Evolutionary conservation across 306 rosid genomes (phyloP).

Genomic region (Macrotyloma uniflorum): DNA sequence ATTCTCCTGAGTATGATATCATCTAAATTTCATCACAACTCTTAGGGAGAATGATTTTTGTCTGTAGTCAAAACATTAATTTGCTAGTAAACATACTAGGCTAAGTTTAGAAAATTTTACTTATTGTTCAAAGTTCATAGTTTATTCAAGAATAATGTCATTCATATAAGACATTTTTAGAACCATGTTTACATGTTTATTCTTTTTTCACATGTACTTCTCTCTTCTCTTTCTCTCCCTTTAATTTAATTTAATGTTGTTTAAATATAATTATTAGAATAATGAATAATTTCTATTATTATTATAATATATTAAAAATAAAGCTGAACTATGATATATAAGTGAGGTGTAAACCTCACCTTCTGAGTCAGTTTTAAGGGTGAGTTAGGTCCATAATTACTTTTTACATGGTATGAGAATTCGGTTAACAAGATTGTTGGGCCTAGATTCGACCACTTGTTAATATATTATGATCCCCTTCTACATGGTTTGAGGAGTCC

Average conservation of each 20-base stretch:
- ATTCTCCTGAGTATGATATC: background rate
- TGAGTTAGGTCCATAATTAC: too few species aligned
- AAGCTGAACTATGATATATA: too few species aligned
- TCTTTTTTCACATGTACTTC: background rate
- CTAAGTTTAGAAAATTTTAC: background rate
- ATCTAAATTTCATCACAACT: background rate
- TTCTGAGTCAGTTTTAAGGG: too few species aligned
- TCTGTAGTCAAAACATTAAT: conserved; percentile 11
- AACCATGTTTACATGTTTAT: background rate
- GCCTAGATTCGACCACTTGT: too few species aligned
- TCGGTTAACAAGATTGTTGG: too few species aligned
- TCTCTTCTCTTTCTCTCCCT: background rate
- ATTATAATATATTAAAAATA: too few species aligned
- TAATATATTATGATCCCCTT: too few species aligned
- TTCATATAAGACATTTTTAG: background rate
- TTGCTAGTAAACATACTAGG: conserved; percentile 4
- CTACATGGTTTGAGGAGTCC: too few species aligned
- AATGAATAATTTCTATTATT: too few species aligned
- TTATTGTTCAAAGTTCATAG: background rate
- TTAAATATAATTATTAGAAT: too few species aligned
- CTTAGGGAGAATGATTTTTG: background rate
- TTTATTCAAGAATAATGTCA: background rate
- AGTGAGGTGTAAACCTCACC: too few species aligned
- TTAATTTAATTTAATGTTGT: background rate
- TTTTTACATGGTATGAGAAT: too few species aligned